These are phyloP conservation scores for Gentiana straminea DNA, from an alignment of 257 asterid species.

Conservation along the genomic window DNA sequence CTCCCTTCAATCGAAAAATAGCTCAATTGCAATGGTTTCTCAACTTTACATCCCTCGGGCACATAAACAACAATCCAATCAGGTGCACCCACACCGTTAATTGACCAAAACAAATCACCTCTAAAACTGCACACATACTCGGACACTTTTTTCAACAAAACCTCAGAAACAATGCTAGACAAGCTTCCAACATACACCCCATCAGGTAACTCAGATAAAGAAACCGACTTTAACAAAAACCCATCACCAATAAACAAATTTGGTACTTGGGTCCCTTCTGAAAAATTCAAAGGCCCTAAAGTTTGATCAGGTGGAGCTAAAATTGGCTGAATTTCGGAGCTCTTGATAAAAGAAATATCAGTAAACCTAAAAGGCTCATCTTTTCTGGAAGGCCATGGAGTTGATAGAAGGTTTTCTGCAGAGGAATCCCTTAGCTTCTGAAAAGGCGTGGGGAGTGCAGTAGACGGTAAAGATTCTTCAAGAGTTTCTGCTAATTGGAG, in stretches of 20 bases:
- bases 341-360: constrained; percentile 65
- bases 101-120: constrained; percentile 84
- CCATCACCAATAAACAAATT: constrained; percentile 64
- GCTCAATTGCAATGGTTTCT: constrained; percentile 55
- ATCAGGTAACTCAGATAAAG: constrained; percentile 42
- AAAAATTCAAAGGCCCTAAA: constrained; percentile 17
- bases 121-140: constrained; percentile 43
- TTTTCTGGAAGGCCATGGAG: constrained; percentile 79
- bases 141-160: constrained; percentile 45
- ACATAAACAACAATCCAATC: constrained; percentile 66
- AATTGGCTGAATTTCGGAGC: constrained; percentile 51
- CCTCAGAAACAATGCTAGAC: constrained; percentile 38
- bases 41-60: constrained; percentile 77
- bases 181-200: constrained; percentile 68
- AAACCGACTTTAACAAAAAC: constrained; percentile 36
- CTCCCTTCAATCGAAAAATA: constrained; percentile 47
- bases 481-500: constrained; percentile 84
- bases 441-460: constrained; percentile 44
- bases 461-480: constrained; percentile 53
- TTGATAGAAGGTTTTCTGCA: constrained; percentile 74
- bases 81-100: constrained; percentile 87
- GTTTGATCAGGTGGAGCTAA: constrained; percentile 17
- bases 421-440: constrained; percentile 61
- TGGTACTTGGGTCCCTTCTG: constrained; percentile 36
- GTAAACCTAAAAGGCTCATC: constrained; percentile 90